Evolutionary conservation across 2,329 filamentous ascomycete genomes (phyloP).

Genomic region (Calonectria henricotiae): DNA sequence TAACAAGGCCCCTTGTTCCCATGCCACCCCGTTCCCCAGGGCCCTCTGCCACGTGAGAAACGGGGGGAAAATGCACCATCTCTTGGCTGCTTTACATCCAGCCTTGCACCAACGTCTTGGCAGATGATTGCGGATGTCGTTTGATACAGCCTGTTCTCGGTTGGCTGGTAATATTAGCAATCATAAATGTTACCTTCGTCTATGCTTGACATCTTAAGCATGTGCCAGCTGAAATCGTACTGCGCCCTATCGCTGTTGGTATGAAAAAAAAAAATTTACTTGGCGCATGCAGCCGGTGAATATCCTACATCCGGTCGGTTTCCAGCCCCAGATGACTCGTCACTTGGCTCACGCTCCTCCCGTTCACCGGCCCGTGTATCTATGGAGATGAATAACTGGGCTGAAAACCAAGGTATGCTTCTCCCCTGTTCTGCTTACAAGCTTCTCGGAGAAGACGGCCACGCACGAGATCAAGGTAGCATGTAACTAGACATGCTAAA

Average conservation of each 20-base stretch:
- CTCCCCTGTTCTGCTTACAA: neutral
- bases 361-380: neutral
- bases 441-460: neutral
- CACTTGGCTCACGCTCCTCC: neutral
- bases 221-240: slow-evolving; percentile 13
- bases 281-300: slow-evolving; percentile 7
- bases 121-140: neutral
- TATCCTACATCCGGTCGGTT: neutral
- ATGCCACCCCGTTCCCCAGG: neutral
- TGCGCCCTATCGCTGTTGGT: neutral
- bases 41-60: slow-evolving; percentile 7
- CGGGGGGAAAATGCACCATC: neutral
- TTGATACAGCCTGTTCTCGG: slow-evolving; percentile 9
- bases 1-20: neutral
- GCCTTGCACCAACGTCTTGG: slow-evolving; percentile 1
- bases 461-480: neutral
- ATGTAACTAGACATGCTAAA: neutral
- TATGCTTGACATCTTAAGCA: neutral
- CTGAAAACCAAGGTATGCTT: neutral
- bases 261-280: neutral
- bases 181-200: slow-evolving; percentile 15
- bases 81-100: neutral
- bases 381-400: neutral
- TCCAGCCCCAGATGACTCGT: slow-evolving; percentile 3
- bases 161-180: neutral